Percentiles rank a stretch among this genome's conserved stretches.
phyloP scores from a whole-genome alignment of 805 yeast genomes.

The Dipodascus geniculatus region DNA sequence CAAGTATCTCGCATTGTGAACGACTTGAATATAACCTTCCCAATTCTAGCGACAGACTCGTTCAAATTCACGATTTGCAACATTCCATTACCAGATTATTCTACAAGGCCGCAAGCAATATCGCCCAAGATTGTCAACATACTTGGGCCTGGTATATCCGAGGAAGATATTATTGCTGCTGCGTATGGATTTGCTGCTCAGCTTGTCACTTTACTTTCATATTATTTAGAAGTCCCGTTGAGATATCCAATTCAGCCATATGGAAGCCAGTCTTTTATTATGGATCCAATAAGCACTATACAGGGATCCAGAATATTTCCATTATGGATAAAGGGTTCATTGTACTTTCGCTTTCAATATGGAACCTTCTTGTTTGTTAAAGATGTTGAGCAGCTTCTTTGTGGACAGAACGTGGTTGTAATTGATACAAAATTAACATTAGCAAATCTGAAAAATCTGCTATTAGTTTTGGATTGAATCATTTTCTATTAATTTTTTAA shows the following conservation, averaged over 20 bases:
- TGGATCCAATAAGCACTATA: conserved; percentile 35
- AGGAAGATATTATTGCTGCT: conserved; percentile 33
- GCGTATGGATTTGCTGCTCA: conserved; percentile 39
- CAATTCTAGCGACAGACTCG: conserved; percentile 19
- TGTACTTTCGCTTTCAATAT: conserved; percentile 37
- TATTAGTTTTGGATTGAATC: conserved; percentile 18
- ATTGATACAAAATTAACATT: conserved; percentile 26
- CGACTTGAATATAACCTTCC: conserved; percentile 21
- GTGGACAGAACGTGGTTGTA: conserved; percentile 21
- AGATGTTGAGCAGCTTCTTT: conserved; percentile 35
- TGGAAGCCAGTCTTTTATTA: conserved; percentile 38
- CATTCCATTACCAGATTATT: conserved; percentile 21
- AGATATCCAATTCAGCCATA: conserved; percentile 38
- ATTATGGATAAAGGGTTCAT: conserved; percentile 36
- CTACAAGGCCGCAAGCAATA: conserved; percentile 4
- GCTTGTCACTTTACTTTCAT: conserved; percentile 30
- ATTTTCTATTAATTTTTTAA: too few species aligned
- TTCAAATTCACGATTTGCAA: conserved; percentile 27
- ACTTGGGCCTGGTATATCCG: conserved; percentile 11
- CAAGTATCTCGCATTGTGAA: conserved; percentile 22
- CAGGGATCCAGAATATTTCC: conserved; percentile 34
- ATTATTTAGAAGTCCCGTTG: conserved; percentile 33
- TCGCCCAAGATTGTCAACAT: neutral
- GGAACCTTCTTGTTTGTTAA: conserved; percentile 36
- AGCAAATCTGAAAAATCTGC: conserved; percentile 27